Conservation (phyloP, 2,329 filamentous ascomycete genomes). For the Stachybotrys chlorohalonatus region DNA sequence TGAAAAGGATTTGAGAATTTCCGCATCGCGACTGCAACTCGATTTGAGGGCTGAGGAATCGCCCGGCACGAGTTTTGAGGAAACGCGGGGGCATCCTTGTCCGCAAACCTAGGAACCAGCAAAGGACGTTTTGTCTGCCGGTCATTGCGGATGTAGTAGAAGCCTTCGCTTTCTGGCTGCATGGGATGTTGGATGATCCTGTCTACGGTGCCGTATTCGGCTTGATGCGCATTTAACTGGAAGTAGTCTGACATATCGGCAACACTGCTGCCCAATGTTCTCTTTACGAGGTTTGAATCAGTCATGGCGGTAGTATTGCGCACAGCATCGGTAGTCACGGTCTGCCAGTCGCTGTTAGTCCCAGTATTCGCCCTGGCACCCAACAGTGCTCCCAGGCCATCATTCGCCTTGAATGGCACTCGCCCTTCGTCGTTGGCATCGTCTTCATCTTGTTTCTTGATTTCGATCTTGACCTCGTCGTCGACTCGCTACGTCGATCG, state of each 20-base stretch:
- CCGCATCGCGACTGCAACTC: constrained; percentile 12
- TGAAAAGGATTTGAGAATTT: constrained; percentile 17
- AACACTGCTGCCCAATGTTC: constrained; percentile 30
- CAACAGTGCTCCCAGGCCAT: neutral
- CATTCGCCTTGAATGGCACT: neutral
- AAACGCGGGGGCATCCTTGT: constrained; percentile 3
- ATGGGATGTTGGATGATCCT: constrained; percentile 17
- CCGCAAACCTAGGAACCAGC: constrained; percentile 11
- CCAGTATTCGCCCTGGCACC: constrained; percentile 2
- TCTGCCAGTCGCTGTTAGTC: constrained; percentile 26
- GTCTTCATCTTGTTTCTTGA: constrained; percentile 9
- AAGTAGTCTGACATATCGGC: constrained; percentile 32
- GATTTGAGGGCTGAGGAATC: constrained; percentile 8
- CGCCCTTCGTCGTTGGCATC: neutral
- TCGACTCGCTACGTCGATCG: constrained; percentile 31
- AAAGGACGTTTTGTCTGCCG: constrained; percentile 9
- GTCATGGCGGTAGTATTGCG: constrained; percentile 10
- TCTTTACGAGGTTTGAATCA: constrained; percentile 15
- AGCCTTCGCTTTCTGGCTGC: constrained; percentile 1
- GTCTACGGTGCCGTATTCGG: constrained; percentile 13
- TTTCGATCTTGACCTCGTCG: constrained; percentile 26
- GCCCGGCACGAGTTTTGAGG: constrained; percentile 13
- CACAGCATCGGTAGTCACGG: constrained; percentile 20
- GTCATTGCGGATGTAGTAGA: constrained; percentile 13
- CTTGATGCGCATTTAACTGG: constrained; percentile 7